A percentile compares a stretch with the other conserved stretches of the same genome.
These are phyloP conservation scores for Psophocarpus tetragonolobus DNA, from an alignment of 306 rosid genomes.

Conservation along the genomic window DNA sequence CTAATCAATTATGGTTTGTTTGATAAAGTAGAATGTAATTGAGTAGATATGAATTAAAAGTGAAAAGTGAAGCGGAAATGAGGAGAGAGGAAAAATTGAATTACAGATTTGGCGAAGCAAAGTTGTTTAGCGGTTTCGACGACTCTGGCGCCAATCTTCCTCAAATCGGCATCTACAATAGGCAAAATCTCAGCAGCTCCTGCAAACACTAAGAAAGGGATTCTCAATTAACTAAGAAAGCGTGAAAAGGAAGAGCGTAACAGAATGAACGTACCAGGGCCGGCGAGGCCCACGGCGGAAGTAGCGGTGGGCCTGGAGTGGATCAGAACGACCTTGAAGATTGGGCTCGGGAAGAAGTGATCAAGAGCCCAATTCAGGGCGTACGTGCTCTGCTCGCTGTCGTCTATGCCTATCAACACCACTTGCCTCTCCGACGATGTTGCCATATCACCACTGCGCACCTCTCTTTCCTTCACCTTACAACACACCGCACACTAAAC, in stretches of 20 bases:
- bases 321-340: conserved; percentile 67
- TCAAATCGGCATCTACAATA: conserved; percentile 57
- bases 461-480: neutral
- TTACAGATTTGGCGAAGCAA: conserved; percentile 53
- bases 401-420: conserved; percentile 76
- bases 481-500: too few species aligned
- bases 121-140: conserved; percentile 46
- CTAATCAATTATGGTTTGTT: too few species aligned
- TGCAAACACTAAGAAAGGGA: conserved; percentile 21
- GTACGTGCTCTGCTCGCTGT: conserved; percentile 60
- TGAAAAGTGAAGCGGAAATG: neutral
- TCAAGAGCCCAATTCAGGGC: conserved; percentile 67
- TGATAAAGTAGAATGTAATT: too few species aligned
- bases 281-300: conserved; percentile 59
- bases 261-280: conserved; percentile 50
- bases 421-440: conserved; percentile 53
- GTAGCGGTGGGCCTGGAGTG: conserved; percentile 59
- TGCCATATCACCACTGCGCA: conserved; percentile 17
- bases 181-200: conserved; percentile 64
- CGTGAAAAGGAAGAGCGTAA: neutral
- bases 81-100: neutral
- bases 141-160: conserved; percentile 42
- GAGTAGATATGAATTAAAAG: too few species aligned
- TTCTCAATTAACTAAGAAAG: neutral
- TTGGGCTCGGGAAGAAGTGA: conserved; percentile 46